A percentile compares a stretch with the other conserved stretches of the same genome.
phyloP scores from a whole-genome alignment of 2,329 filamentous ascomycete genomes.

The Cercospora beticola region DNA sequence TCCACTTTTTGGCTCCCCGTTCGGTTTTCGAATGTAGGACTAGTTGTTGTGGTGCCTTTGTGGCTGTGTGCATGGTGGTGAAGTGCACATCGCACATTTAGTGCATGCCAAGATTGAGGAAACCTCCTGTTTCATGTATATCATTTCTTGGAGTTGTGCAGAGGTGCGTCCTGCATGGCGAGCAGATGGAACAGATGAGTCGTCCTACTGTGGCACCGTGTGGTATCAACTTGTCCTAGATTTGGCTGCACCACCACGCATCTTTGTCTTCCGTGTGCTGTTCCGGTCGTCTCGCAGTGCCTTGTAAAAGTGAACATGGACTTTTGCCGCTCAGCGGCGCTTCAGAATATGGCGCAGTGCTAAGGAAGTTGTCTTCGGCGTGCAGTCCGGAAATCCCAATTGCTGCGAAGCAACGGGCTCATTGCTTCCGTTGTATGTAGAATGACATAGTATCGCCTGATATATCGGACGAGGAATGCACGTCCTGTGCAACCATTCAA shows the following conservation, averaged over 20 bases:
- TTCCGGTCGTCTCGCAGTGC: neutral
- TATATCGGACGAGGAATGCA: conserved; percentile 7
- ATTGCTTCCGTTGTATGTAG: neutral
- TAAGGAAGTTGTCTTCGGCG: neutral
- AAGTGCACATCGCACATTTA: neutral
- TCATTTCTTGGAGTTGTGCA: neutral
- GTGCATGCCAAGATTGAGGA: neutral
- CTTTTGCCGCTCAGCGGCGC: neutral
- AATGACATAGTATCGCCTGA: conserved; percentile 7
- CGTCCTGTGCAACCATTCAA: neutral
- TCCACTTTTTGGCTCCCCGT: neutral
- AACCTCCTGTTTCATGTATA: neutral
- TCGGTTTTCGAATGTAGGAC: neutral
- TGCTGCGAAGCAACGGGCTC: neutral
- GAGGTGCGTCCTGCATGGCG: neutral
- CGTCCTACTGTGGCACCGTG: neutral
- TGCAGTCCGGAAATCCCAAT: neutral
- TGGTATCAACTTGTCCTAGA: neutral
- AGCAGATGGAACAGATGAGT: neutral
- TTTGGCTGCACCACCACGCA: neutral
- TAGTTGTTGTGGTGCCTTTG: neutral
- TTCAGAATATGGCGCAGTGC: neutral
- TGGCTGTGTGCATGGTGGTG: neutral
- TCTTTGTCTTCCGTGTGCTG: neutral
- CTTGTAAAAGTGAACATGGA: neutral